Percentiles rank a stretch among this genome's conserved stretches.
Evolutionary conservation across 306 rosid genomes (phyloP).

Genomic region (Cucurbita moschata): DNA sequence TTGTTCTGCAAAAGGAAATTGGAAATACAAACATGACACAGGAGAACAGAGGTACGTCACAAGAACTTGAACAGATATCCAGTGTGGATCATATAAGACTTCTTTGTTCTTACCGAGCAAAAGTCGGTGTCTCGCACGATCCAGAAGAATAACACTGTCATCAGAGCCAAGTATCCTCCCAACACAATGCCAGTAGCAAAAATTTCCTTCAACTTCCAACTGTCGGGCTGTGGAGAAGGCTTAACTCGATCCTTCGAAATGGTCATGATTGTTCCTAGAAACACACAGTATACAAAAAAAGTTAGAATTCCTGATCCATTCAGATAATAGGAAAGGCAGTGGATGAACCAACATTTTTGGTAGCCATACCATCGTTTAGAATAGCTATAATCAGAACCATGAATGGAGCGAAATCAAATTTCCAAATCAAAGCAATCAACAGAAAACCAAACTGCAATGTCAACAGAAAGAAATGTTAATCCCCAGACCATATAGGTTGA

Average conservation of each 20-base stretch:
- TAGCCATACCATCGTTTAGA: conserved; percentile 73
- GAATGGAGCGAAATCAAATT: conserved; percentile 91
- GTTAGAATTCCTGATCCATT: background rate
- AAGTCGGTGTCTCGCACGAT: conserved; percentile 44
- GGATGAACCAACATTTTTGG: background rate
- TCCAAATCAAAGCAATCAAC: conserved; percentile 95
- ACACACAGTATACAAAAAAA: background rate
- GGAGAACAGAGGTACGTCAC: background rate
- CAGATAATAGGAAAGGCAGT: background rate
- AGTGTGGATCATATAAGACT: background rate
- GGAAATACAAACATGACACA: background rate
- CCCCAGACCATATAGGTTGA: background rate
- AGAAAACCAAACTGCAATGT: conserved; percentile 79
- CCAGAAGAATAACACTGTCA: conserved; percentile 97
- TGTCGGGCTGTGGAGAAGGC: conserved; percentile 88
- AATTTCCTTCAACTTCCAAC: conserved; percentile 94
- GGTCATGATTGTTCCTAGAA: conserved; percentile 89
- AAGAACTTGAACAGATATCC: background rate
- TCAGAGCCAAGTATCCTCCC: conserved; percentile 89
- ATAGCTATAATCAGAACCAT: conserved; percentile 94
- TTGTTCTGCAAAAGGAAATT: conserved; percentile 36
- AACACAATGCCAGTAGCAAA: conserved; percentile 93
- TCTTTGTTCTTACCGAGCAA: conserved; percentile 45
- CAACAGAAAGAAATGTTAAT: background rate
- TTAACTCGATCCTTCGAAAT: conserved; percentile 95